Evolutionary conservation across 2,329 filamentous ascomycete species (phyloP).

Genomic region (Penicillium crustosum): DNA sequence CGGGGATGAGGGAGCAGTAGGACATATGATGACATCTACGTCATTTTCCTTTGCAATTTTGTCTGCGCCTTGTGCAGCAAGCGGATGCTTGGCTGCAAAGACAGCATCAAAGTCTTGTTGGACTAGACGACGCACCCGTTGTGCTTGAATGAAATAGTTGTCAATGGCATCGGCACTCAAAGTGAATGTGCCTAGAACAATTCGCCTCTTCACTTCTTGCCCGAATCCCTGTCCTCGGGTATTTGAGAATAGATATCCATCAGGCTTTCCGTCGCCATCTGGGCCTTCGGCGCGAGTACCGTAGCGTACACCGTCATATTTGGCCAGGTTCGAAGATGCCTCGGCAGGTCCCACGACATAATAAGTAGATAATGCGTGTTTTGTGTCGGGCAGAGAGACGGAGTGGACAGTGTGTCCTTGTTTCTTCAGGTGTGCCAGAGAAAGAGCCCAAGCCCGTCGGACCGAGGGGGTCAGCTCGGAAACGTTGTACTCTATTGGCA

Average conservation of each 20-base stretch:
- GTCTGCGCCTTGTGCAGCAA: conserved; percentile 40
- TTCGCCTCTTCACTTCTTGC: conserved; percentile 78
- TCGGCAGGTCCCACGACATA: conserved; percentile 95
- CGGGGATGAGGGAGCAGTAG: conserved; percentile 77
- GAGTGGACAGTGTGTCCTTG: conserved; percentile 72
- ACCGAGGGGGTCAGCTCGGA: conserved; percentile 71
- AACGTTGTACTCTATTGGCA: conserved; percentile 82
- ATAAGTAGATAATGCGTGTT: conserved; percentile 84
- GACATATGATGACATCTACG: conserved; percentile 84
- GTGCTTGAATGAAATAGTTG: conserved; percentile 95
- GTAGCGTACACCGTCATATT: conserved; percentile 96
- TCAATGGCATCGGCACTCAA: conserved; percentile 87
- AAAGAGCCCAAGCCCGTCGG: conserved; percentile 65
- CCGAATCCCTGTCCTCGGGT: conserved; percentile 77
- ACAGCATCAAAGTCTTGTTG: conserved; percentile 81
- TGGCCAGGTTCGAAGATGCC: conserved; percentile 91
- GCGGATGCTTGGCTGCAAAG: conserved; percentile 69
- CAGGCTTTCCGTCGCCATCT: conserved; percentile 55
- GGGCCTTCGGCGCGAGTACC: conserved; percentile 57
- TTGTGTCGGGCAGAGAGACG: conserved; percentile 79
- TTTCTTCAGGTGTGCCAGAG: conserved; percentile 59
- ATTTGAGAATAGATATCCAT: conserved; percentile 66
- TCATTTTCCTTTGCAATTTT: conserved; percentile 9
- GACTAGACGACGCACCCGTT: conserved; percentile 79
- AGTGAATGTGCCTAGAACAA: conserved; percentile 85